Evolutionary conservation across 805 yeast species (phyloP), one percentile per base, ranked within the genome.

Genomic region (Kregervanrija delftensis): DNA sequence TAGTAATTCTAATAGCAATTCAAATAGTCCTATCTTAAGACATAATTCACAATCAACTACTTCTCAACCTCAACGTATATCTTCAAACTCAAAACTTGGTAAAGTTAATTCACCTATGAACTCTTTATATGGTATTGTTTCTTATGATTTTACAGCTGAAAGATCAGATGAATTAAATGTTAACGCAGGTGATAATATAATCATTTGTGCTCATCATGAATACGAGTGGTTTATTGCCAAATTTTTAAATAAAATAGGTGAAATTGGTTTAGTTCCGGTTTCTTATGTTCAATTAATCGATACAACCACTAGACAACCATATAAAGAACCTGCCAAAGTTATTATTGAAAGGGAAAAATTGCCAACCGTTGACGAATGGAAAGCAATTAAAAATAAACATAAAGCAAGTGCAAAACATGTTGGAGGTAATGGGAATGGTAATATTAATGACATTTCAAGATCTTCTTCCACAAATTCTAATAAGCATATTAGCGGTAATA

Each of bases 191-290:
- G 99, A 93, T 56, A 83, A 86, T 55, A 75, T 93, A 49, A 86
- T 90, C 30, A 79, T 95, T 11, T 91, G 96, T 65, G 99, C 99
- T 2, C 97, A 91, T 64, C 95, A 91, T 59, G 89, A 88, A 45
- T 85, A 73, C 52, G 99, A 95, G 66, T 93, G 99, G 99, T 90
- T 89, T 56, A 93, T 93, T 48, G 98, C 97, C 5, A 93, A 93
- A 62, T 96, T 96, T 11, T 86, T 93, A 37, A 95, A 91, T 48
- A 72, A 97, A 44, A 70, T 93, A 34, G 98, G 99, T 22, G 99
- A 97, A 1, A 98, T 98, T 0, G 99, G 99, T 1, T 72, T 93
- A 39, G 95, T 93, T 8, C 99, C 99, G 0, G 90, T 87, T 5
- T 77, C 86, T 14, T 93, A 86, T 57, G 93, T 93, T 17, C 86